Percentiles rank a stretch among this genome's conserved stretches.
Conservation (phyloP, 148 eudicot genomes). For the Fallopia convolvulus region DNA sequence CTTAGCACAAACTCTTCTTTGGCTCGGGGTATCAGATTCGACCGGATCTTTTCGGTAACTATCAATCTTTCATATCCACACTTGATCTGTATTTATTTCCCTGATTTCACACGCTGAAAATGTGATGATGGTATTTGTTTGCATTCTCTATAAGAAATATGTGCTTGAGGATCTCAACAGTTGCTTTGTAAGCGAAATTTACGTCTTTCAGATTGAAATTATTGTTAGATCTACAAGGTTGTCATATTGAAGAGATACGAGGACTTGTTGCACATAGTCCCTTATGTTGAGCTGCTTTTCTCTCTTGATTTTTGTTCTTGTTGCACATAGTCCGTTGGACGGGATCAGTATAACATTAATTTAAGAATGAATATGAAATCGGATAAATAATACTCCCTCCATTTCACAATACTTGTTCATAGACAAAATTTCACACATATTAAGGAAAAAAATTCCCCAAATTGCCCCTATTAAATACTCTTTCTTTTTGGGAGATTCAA, state of each 20-base stretch:
- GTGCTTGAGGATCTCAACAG: slow-evolving; percentile 88
- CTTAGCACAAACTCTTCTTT: slow-evolving; percentile 90
- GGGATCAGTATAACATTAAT: too few species aligned
- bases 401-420: too few species aligned
- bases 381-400: too few species aligned
- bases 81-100: neutral
- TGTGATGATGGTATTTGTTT: neutral
- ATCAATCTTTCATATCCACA: slow-evolving; percentile 9
- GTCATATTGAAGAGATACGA: slow-evolving; percentile 81
- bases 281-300: neutral
- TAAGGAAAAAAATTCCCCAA: too few species aligned
- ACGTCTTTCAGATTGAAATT: slow-evolving; percentile 97
- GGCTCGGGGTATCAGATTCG: slow-evolving; percentile 99
- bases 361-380: too few species aligned
- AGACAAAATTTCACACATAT: too few species aligned
- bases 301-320: neutral
- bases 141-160: slow-evolving; percentile 68
- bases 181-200: slow-evolving; percentile 81
- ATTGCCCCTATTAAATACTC: too few species aligned
- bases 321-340: too few species aligned
- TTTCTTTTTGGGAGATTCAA: too few species aligned
- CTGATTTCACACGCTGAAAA: neutral
- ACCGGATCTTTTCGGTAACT: slow-evolving; percentile 90
- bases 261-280: neutral
- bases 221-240: slow-evolving; percentile 93